These are phyloP conservation scores for Phytopythium chamaehyphon DNA, from an alignment of 352 stramenopile species.

Conservation along the genomic window DNA sequence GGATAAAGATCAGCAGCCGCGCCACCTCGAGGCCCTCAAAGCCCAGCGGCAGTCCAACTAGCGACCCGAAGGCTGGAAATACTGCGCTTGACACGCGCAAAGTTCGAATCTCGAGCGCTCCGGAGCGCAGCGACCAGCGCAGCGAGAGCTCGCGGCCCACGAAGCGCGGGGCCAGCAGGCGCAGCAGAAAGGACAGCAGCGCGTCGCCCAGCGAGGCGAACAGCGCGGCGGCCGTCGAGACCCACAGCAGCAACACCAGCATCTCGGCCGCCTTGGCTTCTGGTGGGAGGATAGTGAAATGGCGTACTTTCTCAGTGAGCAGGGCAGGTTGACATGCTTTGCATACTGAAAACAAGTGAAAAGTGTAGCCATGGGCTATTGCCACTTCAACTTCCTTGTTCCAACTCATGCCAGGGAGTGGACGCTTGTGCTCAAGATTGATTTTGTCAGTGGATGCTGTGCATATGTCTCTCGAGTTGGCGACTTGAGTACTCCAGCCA, in stretches of 20 bases:
- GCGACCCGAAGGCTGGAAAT: constrained; percentile 50
- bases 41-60: constrained; percentile 53
- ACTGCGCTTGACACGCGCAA: constrained; percentile 37
- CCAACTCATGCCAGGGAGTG: no score
- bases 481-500: no score
- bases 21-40: constrained; percentile 60
- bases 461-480: no score
- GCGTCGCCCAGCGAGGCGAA: constrained; percentile 51
- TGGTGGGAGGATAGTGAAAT: no score
- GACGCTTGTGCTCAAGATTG: no score
- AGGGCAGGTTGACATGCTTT: no score
- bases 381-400: no score
- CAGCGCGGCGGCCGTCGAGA: constrained; percentile 27
- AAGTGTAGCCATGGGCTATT: no score
- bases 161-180: constrained; percentile 29
- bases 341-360: no score
- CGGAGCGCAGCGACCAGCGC: constrained; percentile 56
- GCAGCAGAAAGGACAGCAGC: constrained; percentile 52
- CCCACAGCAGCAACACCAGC: constrained; percentile 22
- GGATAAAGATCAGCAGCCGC: constrained; percentile 46
- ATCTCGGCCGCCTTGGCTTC: no score
- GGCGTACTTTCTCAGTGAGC: no score
- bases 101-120: constrained; percentile 54
- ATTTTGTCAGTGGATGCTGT: no score
- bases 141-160: constrained; percentile 58